Evolutionary conservation across 352 stramenopile genomes (phyloP).

Genomic region (Phytophthora palmivora): DNA sequence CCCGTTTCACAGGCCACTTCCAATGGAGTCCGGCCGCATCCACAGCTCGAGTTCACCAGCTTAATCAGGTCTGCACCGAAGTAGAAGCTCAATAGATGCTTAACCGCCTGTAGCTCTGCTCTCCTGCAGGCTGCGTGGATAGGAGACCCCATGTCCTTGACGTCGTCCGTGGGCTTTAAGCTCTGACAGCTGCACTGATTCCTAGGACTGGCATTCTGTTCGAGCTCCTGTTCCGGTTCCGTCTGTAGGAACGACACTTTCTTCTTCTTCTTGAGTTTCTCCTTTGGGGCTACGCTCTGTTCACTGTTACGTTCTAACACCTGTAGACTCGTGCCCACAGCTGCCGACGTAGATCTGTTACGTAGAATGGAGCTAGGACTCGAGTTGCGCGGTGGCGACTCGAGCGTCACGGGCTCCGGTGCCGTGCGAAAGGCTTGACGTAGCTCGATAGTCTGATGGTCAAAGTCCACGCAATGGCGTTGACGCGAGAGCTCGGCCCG

Average conservation of each 20-base stretch:
- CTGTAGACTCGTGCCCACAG: neutral
- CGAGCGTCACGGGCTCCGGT: conserved; percentile 49
- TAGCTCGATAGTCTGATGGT: conserved; percentile 53
- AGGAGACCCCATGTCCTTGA: conserved; percentile 50
- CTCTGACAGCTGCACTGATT: conserved; percentile 31
- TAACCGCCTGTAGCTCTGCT: conserved; percentile 67
- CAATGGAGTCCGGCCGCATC: conserved; percentile 72
- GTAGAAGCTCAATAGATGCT: conserved; percentile 79
- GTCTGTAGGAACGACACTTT: conserved; percentile 66
- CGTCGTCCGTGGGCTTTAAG: conserved; percentile 14
- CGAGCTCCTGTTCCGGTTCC: conserved; percentile 35
- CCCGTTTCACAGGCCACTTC: conserved; percentile 70
- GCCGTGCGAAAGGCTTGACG: conserved; percentile 67
- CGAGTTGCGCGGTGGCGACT: conserved; percentile 36
- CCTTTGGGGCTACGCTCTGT: conserved; percentile 21
- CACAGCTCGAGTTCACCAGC: conserved; percentile 73
- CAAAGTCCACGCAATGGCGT: conserved; percentile 57
- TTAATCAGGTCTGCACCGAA: conserved; percentile 58
- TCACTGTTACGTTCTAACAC: conserved; percentile 24
- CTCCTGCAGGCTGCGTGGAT: conserved; percentile 75
- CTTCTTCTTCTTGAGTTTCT: conserved; percentile 55
- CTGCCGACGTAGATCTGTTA: conserved; percentile 19
- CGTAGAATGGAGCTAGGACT: conserved; percentile 31
- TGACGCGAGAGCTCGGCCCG: conserved; percentile 60
- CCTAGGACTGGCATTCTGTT: conserved; percentile 18